Evolutionary conservation across 2,329 filamentous ascomycete genomes (phyloP).

Genomic region (Ophiostoma perfectum): DNA sequence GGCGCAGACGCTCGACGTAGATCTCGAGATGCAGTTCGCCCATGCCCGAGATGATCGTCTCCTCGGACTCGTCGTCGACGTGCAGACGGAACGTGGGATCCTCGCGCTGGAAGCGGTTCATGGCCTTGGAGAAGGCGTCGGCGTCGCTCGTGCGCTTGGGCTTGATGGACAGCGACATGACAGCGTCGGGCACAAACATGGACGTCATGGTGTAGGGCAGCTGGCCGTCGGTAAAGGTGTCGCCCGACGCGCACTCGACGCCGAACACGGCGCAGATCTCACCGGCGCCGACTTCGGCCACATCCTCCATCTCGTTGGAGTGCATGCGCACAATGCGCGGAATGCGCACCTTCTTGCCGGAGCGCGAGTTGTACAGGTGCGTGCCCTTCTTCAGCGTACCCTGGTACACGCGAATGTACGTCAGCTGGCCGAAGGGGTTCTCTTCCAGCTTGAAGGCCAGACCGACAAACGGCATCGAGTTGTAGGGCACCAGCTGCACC

Average conservation of each 20-base stretch:
- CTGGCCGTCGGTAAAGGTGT: constrained; percentile 93
- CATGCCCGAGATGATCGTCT: constrained; percentile 98
- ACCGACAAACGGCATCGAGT: constrained; percentile 87
- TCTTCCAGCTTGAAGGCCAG: constrained; percentile 98
- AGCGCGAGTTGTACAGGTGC: constrained; percentile 89
- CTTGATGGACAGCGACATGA: constrained; percentile 96
- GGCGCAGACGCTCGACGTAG: constrained; percentile 92
- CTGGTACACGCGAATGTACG: constrained; percentile 97
- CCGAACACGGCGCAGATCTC: constrained; percentile 99
- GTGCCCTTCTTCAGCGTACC: constrained; percentile 81
- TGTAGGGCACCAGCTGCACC: constrained; percentile 88
- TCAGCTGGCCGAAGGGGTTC: constrained; percentile 96
- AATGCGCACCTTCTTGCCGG: constrained; percentile 92
- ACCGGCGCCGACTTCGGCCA: constrained; percentile 83
- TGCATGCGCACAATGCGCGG: constrained; percentile 99
- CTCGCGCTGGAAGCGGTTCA: constrained; percentile 97
- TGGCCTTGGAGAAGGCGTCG: constrained; percentile 95
- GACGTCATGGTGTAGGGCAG: constrained; percentile 94
- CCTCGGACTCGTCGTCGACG: constrained; percentile 84
- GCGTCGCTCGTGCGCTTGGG: constrained; percentile 90
- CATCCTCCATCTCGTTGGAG: constrained; percentile 98
- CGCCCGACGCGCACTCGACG: constrained; percentile 93
- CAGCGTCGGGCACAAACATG: constrained; percentile 96
- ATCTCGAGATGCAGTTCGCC: constrained; percentile 95
- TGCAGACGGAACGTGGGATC: constrained; percentile 96